phyloP scores from a whole-genome alignment of 2,329 filamentous ascomycete genomes.

The Xenoacremonium recifei region DNA sequence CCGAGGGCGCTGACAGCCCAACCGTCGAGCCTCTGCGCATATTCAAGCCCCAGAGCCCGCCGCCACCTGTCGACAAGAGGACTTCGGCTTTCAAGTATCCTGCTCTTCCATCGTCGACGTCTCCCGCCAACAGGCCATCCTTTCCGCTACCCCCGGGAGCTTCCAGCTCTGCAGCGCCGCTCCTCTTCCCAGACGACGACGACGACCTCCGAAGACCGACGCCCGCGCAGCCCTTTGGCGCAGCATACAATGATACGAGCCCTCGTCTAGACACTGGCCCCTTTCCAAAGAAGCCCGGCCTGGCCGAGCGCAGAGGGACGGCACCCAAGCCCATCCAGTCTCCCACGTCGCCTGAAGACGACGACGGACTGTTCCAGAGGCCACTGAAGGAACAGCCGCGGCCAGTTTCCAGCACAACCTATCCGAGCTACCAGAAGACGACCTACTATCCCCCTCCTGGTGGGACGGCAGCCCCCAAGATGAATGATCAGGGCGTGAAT shows the following conservation, averaged over 20 bases:
- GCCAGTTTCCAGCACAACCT: conserved; percentile 40
- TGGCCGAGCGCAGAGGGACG: conserved; percentile 82
- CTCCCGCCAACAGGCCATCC: conserved; percentile 48
- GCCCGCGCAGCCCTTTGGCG: conserved; percentile 44
- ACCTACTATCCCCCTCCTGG: conserved; percentile 63
- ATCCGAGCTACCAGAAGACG: conserved; percentile 54
- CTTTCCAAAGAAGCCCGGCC: conserved; percentile 57
- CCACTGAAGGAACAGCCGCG: conserved; percentile 46
- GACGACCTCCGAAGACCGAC: conserved; percentile 51
- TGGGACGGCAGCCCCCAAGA: conserved; percentile 28
- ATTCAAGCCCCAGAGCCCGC: conserved; percentile 71
- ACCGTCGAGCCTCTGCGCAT: conserved; percentile 83
- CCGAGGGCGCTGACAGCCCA: conserved; percentile 63
- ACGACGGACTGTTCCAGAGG: conserved; percentile 78
- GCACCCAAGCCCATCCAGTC: conserved; percentile 80
- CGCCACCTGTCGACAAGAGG: conserved; percentile 45
- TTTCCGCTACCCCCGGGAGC: conserved; percentile 67
- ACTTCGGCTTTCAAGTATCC: conserved; percentile 48
- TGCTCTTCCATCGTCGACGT: conserved; percentile 42
- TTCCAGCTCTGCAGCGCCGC: conserved; percentile 63
- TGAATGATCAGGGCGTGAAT: conserved; percentile 53
- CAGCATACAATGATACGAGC: conserved; percentile 48
- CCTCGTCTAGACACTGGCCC: conserved; percentile 56
- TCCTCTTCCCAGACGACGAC: conserved; percentile 76
- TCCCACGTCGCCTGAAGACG: conserved; percentile 72